Conservation (phyloP, 2,329 filamentous ascomycete genomes). For the Diaporthe citrichinensis region DNA sequence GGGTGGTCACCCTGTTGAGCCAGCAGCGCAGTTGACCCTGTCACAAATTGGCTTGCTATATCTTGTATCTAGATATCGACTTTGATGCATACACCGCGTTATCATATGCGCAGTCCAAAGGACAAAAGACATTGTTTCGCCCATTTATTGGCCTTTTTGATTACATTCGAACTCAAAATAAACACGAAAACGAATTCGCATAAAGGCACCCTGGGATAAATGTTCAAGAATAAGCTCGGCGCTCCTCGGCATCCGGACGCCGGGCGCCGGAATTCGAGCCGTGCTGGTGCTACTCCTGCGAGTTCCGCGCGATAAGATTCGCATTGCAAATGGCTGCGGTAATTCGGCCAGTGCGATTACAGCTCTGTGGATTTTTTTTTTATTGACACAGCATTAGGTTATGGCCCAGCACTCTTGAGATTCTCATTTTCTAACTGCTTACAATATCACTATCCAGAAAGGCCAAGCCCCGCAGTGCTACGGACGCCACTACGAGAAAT, state of each 20-base stretch:
- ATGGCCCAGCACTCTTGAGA: background rate
- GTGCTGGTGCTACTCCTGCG: no score
- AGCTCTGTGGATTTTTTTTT: background rate
- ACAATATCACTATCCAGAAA: background rate
- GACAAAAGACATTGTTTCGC: no score
- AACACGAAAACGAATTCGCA: background rate
- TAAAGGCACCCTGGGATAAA: background rate
- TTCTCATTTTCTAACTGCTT: no score
- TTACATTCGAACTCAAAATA: no score
- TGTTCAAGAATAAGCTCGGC: background rate
- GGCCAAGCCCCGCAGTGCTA: background rate
- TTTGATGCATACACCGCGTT: background rate
- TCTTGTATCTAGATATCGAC: background rate
- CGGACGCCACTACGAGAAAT: background rate
- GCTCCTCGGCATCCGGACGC: background rate
- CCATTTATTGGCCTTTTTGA: no score
- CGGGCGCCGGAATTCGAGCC: background rate
- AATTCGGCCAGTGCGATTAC: background rate
- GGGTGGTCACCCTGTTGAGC: no score
- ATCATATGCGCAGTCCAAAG: background rate
- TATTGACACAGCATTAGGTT: background rate
- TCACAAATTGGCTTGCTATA: no score
- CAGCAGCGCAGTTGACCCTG: no score
- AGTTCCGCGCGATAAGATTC: background rate
- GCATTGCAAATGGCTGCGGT: background rate